Conservation (phyloP, 1,284 basidiomycete species). For the Sanghuangporus weigelae region DNA sequence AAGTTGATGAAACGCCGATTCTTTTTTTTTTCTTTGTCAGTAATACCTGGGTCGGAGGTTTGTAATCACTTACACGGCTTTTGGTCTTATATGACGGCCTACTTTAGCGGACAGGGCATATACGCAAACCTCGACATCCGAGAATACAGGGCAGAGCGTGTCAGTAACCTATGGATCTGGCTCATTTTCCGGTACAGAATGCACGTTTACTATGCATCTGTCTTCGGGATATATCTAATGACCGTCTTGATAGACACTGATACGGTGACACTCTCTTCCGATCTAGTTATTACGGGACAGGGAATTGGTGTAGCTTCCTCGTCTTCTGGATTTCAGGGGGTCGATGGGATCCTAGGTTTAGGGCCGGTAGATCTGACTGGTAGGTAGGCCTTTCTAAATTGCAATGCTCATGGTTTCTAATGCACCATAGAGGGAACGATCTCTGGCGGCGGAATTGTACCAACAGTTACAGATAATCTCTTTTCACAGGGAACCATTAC, state of each 20-base stretch:
- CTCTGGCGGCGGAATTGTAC: constrained; percentile 16
- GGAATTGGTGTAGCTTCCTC: constrained; percentile 36
- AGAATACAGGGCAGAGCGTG: constrained; percentile 14
- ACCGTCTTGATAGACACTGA: constrained; percentile 18
- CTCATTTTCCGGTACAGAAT: constrained; percentile 6
- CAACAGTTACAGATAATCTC: constrained; percentile 24
- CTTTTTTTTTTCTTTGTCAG: neutral
- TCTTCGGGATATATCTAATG: neutral
- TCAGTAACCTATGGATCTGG: constrained; percentile 13
- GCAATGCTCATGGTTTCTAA: neutral
- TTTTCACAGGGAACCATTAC: constrained; percentile 19
- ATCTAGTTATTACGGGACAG: constrained; percentile 31
- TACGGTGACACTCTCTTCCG: constrained; percentile 23
- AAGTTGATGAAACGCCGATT: neutral
- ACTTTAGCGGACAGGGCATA: constrained; percentile 17
- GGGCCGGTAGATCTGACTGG: constrained; percentile 28
- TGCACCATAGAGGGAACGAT: constrained; percentile 15
- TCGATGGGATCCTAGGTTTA: constrained; percentile 39
- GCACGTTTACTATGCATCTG: neutral
- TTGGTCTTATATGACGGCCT: neutral
- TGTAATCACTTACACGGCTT: neutral
- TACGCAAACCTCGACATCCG: constrained; percentile 10
- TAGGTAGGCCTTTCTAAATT: neutral
- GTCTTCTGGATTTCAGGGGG: constrained; percentile 31
- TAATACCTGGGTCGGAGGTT: constrained; percentile 25